phyloP scores from a whole-genome alignment of 768 basidiomycete species.

The Erythrobasidium yunnanense region DNA sequence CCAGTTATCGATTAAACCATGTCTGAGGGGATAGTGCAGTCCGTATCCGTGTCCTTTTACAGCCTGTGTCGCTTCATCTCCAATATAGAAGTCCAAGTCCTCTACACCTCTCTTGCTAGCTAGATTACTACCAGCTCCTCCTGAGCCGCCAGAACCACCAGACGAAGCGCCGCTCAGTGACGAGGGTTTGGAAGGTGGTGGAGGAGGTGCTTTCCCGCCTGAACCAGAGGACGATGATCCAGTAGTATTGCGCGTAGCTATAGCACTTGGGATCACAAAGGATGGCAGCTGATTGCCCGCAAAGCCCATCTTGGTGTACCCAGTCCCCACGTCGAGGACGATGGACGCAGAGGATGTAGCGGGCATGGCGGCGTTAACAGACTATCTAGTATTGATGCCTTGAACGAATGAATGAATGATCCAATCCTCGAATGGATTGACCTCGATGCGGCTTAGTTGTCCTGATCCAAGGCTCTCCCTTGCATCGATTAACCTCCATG shows the following conservation, averaged over 20 bases:
- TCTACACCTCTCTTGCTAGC: conserved; percentile 95
- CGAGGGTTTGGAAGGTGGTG: conserved; percentile 49
- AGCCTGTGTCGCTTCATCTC: conserved; percentile 92
- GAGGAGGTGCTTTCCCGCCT: conserved; percentile 43
- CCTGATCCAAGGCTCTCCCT: neutral
- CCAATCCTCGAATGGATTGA: neutral
- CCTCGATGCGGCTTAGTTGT: neutral
- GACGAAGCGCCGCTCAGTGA: conserved; percentile 54
- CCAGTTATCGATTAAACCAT: conserved; percentile 88
- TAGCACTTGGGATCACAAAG: conserved; percentile 97
- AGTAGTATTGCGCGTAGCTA: conserved; percentile 63
- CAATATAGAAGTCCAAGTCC: conserved; percentile 99
- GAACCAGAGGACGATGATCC: conserved; percentile 37
- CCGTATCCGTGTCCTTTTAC: conserved; percentile 72
- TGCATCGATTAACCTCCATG: neutral
- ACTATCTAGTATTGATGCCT: neutral
- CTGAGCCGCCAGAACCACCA: conserved; percentile 45
- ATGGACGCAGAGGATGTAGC: conserved; percentile 44
- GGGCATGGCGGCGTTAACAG: neutral
- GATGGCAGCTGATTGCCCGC: conserved; percentile 98
- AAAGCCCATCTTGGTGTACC: conserved; percentile 97
- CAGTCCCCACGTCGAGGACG: conserved; percentile 96
- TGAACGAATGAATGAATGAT: too few species aligned
- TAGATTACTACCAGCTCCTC: conserved; percentile 55
- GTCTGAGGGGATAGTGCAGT: conserved; percentile 89